Evolutionary conservation across 2,329 filamentous ascomycete genomes (phyloP), one percentile per base, ranked within the genome.

Genomic region (Hirsutella rhossiliensis): DNA sequence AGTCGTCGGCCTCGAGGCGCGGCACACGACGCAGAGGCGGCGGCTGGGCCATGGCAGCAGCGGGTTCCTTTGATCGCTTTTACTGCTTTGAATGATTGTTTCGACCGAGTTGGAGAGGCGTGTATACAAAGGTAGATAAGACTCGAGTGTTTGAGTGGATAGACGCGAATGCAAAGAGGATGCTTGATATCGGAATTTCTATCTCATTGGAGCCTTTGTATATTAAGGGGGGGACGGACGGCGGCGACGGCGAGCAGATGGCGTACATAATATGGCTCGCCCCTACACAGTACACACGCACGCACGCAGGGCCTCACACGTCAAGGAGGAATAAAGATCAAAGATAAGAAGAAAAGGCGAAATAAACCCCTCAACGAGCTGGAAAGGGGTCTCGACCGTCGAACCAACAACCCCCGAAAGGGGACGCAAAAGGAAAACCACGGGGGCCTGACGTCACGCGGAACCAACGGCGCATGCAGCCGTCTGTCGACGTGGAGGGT

Each of bases 1-100:
- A 37, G 18, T 37, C 34, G 34, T 37, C 34, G 13, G 17, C 55
- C 38, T 57, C 53, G 38, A 47, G 48, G 36, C 50, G 56, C 43
- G 51, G 46, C 18, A 48, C 45, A 41, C 52, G 56, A 19, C 52
- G 48, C 15, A 51, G 46, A 23, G 51, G 52, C 38, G 47, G 49
- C 19, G 54, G 50, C 31, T 57, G 48, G 28, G 53, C 50, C 58
- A 60, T 60, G 37, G 41, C 37, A 43, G 40, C 3, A 31, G 31
- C 39, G 20, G 30, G n/a, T 37, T 17, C 6, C 11, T 18, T 27
- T 27, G 23, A 27, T 27, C 2, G 6, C 23, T 27, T 27, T 27
- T 27, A 27, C 23, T 27, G 23, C 6, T 27, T 27, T 27, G 2
- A 9, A 27, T 9, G 23, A 23, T 7, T 27, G 9, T 27, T 7